These are phyloP conservation scores for Fusarium goolgardi DNA, from an alignment of 2,329 filamentous ascomycete species.

Conservation along the genomic window DNA sequence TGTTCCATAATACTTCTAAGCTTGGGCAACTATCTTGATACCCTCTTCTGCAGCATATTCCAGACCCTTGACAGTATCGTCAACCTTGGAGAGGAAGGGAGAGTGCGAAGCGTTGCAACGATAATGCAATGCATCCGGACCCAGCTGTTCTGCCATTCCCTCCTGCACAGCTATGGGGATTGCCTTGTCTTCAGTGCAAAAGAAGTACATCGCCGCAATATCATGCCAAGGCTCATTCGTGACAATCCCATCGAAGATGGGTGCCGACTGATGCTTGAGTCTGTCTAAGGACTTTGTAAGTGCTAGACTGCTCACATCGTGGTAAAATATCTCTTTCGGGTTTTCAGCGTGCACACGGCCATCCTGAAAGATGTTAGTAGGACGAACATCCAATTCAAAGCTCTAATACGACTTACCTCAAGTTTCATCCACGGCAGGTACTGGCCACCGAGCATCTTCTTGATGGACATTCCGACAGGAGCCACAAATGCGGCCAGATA, in stretches of 20 bases:
- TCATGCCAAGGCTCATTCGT: constrained; percentile 48
- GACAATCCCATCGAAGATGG: constrained; percentile 38
- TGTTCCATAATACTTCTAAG: neutral
- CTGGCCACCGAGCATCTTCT: constrained; percentile 43
- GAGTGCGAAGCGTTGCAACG: constrained; percentile 31
- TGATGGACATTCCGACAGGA: constrained; percentile 46
- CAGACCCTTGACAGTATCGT: constrained; percentile 31
- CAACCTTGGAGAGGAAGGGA: constrained; percentile 25
- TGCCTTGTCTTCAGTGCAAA: constrained; percentile 43
- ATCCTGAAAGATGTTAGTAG: constrained; percentile 7
- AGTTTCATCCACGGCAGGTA: constrained; percentile 47
- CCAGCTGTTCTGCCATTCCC: constrained; percentile 34
- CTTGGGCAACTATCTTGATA: neutral
- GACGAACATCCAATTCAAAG: accelerated
- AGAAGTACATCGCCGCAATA: constrained; percentile 45
- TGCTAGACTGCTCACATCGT: constrained; percentile 36
- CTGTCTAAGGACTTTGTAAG: constrained; percentile 22
- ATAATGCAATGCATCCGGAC: constrained; percentile 11
- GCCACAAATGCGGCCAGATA: constrained; percentile 53
- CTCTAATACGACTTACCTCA: constrained; percentile 21
- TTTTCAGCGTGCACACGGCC: constrained; percentile 29
- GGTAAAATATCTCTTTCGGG: constrained; percentile 41
- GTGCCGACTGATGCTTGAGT: constrained; percentile 30
- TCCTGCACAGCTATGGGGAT: constrained; percentile 37
- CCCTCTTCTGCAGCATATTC: constrained; percentile 29